Percentiles rank a stretch among this genome's conserved stretches.
Evolutionary conservation across 148 eudicot genomes (phyloP).

Genomic region (Cornus kousa): DNA sequence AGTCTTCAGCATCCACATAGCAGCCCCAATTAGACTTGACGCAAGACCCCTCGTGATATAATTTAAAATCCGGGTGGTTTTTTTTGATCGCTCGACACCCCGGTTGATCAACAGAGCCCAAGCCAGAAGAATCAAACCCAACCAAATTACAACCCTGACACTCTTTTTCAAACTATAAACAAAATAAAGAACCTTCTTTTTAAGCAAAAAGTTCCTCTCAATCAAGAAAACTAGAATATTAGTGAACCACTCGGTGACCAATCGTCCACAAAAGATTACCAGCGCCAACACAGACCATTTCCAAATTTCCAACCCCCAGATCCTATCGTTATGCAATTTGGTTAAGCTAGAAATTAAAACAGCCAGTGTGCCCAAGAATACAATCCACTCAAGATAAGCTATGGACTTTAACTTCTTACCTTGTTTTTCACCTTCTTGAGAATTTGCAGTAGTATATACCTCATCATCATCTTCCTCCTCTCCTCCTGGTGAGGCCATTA

Average conservation of each 20-base stretch:
- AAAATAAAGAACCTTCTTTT: slow-evolving; percentile 76
- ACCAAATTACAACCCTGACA: slow-evolving; percentile 69
- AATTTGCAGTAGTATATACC: slow-evolving; percentile 36
- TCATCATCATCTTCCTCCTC: slow-evolving; percentile 64
- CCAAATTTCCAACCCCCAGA: slow-evolving; percentile 71
- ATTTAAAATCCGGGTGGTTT: slow-evolving; percentile 36
- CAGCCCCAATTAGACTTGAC: slow-evolving; percentile 68
- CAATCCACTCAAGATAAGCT: slow-evolving; percentile 44
- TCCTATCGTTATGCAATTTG: slow-evolving; percentile 12
- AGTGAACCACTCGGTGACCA: slow-evolving; percentile 60
- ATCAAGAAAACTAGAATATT: slow-evolving; percentile 50
- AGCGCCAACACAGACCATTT: slow-evolving; percentile 76
- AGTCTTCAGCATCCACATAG: slow-evolving; percentile 74
- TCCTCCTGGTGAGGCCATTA: slow-evolving; percentile 45
- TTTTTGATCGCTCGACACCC: slow-evolving; percentile 44
- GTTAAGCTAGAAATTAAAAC: slow-evolving; percentile 50
- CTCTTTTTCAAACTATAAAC: slow-evolving; percentile 65
- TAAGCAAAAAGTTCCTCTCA: slow-evolving; percentile 65
- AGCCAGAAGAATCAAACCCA: slow-evolving; percentile 64
- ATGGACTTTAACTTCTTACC: slow-evolving; percentile 38
- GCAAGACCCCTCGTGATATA: slow-evolving; percentile 67
- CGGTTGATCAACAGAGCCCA: slow-evolving; percentile 71
- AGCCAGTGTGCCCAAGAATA: slow-evolving; percentile 40
- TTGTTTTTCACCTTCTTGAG: slow-evolving; percentile 15
- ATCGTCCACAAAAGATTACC: slow-evolving; percentile 63